Evolutionary conservation across 2,329 filamentous ascomycete species (phyloP).

Genomic region (Sporothrix inflata): DNA sequence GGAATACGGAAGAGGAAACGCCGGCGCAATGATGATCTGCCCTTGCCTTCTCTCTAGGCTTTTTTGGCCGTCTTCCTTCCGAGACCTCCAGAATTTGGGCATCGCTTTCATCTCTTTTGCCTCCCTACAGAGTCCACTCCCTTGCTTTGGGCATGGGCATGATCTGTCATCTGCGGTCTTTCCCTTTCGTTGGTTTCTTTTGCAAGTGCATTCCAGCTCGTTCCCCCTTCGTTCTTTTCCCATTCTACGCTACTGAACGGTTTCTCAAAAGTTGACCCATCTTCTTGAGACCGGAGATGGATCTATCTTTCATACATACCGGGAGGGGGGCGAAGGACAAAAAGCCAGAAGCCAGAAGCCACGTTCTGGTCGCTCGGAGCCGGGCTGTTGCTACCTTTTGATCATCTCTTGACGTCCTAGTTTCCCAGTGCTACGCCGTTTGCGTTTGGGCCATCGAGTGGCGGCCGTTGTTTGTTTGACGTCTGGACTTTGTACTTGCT

Average conservation of each 20-base stretch:
- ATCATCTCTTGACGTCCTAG: neutral
- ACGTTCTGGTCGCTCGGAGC: neutral
- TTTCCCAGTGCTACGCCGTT: neutral
- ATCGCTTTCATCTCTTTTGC: neutral
- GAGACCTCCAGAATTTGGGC: neutral
- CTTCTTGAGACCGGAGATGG: neutral
- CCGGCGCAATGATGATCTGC: conserved; percentile 1
- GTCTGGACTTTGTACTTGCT: neutral
- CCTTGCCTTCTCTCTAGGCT: conserved; percentile 1
- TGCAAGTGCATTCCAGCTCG: neutral
- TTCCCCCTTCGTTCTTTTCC: neutral
- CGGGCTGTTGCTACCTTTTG: neutral
- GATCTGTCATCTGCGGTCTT: neutral
- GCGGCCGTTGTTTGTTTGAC: neutral
- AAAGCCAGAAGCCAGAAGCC: neutral
- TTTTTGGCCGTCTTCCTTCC: neutral
- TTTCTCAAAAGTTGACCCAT: neutral
- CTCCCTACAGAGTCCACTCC: neutral
- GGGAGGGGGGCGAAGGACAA: neutral
- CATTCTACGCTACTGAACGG: neutral
- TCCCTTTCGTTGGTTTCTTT: neutral
- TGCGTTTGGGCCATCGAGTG: neutral
- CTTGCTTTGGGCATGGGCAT: neutral
- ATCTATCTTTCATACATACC: neutral
- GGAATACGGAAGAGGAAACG: neutral